Evolutionary conservation across 2,329 filamentous ascomycete species (phyloP), one percentile per base, ranked within the genome.

Genomic region (Penicillium sp.): DNA sequence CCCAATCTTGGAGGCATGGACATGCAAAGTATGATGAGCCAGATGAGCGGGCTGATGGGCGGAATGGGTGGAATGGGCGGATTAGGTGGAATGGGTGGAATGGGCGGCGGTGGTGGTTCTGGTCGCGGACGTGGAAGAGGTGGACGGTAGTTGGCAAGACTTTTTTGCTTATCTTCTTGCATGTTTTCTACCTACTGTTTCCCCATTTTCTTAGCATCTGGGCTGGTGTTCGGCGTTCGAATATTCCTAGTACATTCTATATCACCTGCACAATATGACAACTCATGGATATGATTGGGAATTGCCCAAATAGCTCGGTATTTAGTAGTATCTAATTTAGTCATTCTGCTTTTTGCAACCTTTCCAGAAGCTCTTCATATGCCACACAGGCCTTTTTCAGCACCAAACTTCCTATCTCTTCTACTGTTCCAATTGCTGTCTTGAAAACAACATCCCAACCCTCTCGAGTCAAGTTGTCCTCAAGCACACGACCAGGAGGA

Each of bases 21-120:
- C 27, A 83, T 89, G 58, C 85, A 88, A 77, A 88, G 89, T 61
- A 89, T 95, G 86, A 85, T 85, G 82, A 86, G 88, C 72, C 88
- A 89, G 65, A 91, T 95, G 76, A 76, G 90, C 83, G 91, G 89
- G 61, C 70, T 78, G 69, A 78, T 81, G 74, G 78, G 78, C 31
- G 77, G 47, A 8, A 50, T 35, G 29, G 47, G 47, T 7, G 47
- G 47, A 19, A 14, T 29, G 16, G 26, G 27, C 3, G 47, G 47
- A 11, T 14, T 42, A 10, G 39, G 35, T 37, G 35, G 47, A 11
- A 42, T 39, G 35, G 35, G 31, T 33, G 31, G 31, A 13, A 16
- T n/a, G 9, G 46, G 47, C 11, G 47, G 48, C n/a, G 48, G 48
- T 23, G 39, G 61, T 46, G 74, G 64, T 21, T 69, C 68, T 48